phyloP scores from a whole-genome alignment of 768 basidiomycete genomes.

The Boletus insuetus region DNA sequence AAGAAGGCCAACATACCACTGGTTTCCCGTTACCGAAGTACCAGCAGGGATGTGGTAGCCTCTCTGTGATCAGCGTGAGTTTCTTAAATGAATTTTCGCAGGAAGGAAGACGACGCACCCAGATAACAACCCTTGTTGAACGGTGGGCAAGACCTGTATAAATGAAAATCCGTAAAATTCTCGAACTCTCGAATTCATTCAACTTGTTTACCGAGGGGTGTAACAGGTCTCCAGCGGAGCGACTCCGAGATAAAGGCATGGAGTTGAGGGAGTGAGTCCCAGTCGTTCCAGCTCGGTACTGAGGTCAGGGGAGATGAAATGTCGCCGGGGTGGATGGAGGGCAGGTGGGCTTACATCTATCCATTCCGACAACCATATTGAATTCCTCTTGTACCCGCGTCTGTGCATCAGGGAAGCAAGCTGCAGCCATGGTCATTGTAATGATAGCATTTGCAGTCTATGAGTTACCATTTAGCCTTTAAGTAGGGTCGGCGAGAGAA shows the following conservation, averaged over 20 bases:
- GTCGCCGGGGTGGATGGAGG: background rate
- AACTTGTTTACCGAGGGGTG: constrained; percentile 20
- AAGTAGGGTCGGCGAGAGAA: background rate
- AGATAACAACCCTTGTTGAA: constrained; percentile 61
- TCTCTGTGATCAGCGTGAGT: constrained; percentile 4
- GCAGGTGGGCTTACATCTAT: constrained; percentile 16
- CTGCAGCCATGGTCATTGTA: constrained; percentile 50
- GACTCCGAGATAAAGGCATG: constrained; percentile 38
- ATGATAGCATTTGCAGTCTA: constrained; percentile 26
- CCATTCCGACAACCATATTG: constrained; percentile 47
- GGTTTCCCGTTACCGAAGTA: constrained; percentile 16
- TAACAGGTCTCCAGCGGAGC: constrained; percentile 38
- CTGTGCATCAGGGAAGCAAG: constrained; percentile 51
- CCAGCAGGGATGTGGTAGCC: constrained; percentile 25
- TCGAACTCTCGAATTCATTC: too few species aligned
- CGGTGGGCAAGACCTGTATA: constrained; percentile 50
- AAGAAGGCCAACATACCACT: constrained; percentile 11
- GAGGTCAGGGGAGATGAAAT: background rate
- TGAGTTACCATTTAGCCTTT: background rate
- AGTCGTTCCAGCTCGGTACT: constrained; percentile 40
- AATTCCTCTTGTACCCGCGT: constrained; percentile 49
- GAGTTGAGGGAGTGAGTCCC: constrained; percentile 33
- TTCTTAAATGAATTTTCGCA: constrained; percentile 29
- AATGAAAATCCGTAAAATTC: background rate
- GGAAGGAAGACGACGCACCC: constrained; percentile 35